phyloP scores from a whole-genome alignment of 2,329 filamentous ascomycete genomes.

The Diaporthe ilicicola region DNA sequence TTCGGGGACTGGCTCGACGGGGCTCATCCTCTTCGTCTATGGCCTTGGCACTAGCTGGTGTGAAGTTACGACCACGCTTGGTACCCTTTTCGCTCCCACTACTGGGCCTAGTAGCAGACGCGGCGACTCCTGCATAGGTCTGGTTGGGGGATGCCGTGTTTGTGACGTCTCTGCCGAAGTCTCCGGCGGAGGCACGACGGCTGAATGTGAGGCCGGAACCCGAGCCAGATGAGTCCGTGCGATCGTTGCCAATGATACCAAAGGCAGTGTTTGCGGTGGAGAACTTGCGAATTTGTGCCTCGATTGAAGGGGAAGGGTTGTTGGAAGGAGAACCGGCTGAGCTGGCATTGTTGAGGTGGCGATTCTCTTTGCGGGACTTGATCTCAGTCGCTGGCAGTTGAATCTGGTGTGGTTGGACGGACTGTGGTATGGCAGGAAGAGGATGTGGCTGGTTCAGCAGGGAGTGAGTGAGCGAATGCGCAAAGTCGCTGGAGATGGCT shows the following conservation, averaged over 20 bases:
- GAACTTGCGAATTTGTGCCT: conserved; percentile 48
- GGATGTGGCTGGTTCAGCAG: conserved; percentile 57
- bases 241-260: conserved; percentile 34
- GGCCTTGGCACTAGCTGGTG: conserved; percentile 53
- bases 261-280: conserved; percentile 43
- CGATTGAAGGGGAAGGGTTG: conserved; percentile 31
- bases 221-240: conserved; percentile 36
- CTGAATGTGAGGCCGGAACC: conserved; percentile 44
- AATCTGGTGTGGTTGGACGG: conserved; percentile 41
- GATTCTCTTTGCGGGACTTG: conserved; percentile 56
- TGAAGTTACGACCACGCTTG: conserved; percentile 58
- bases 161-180: conserved; percentile 44
- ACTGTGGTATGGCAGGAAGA: conserved; percentile 37
- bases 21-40: conserved; percentile 59
- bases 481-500: conserved; percentile 47
- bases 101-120: conserved; percentile 29
- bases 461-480: conserved; percentile 55
- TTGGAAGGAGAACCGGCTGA: conserved; percentile 26
- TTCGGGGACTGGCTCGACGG: conserved; percentile 46
- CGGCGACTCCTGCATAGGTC: conserved; percentile 34
- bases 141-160: conserved; percentile 39
- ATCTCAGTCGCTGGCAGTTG: conserved; percentile 47
- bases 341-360: conserved; percentile 38
- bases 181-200: conserved; percentile 40
- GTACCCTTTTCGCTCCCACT: conserved; percentile 45